phyloP scores from a whole-genome alignment of 805 yeast species.

The Candida berthetii region DNA sequence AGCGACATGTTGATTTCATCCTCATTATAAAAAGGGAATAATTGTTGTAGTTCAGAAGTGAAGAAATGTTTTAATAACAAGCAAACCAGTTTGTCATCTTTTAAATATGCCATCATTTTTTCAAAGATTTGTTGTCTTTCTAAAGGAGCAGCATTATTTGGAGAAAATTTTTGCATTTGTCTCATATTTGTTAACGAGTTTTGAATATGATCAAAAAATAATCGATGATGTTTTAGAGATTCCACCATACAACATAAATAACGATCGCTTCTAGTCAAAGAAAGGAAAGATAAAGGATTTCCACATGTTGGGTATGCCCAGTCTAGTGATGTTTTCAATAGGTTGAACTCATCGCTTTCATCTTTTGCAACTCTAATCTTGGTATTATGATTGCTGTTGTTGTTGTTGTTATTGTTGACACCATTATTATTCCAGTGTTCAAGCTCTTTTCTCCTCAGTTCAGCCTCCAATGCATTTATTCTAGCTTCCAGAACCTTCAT shows the following conservation, averaged over 20 bases:
- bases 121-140: background rate
- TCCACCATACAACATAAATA: background rate
- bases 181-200: too few species aligned
- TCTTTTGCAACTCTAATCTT: background rate
- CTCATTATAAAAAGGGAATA: background rate
- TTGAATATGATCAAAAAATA: background rate
- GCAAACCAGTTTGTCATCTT: background rate
- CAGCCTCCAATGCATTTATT: background rate
- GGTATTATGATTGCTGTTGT: too few species aligned
- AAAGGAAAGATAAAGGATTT: background rate
- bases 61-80: background rate
- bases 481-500: background rate
- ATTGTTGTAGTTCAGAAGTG: background rate
- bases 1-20: too few species aligned
- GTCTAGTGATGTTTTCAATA: background rate
- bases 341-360: background rate
- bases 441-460: background rate
- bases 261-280: background rate
- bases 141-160: too few species aligned
- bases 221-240: background rate
- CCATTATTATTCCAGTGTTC: too few species aligned
- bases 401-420: too few species aligned
- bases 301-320: background rate
- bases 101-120: background rate
- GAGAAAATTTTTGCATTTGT: background rate